Conservation (phyloP, 192 early-diverging fungal species). For the Coemansia sp. region DNA sequence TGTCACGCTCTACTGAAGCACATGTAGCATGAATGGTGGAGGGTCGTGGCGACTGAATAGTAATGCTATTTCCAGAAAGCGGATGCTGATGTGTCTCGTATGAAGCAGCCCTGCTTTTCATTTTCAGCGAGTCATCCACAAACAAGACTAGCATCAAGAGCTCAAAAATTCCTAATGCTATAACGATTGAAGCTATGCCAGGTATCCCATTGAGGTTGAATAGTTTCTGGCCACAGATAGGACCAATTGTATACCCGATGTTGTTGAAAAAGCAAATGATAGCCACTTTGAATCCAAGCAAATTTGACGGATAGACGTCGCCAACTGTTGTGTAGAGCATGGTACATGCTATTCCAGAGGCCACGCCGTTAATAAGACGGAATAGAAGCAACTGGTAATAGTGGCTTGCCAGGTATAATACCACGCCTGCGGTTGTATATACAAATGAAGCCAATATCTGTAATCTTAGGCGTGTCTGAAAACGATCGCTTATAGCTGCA, state of each 20-base stretch:
- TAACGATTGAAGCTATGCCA: conserved; percentile 18
- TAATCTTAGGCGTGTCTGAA: conserved; percentile 6
- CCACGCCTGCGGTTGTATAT: conserved; percentile 18
- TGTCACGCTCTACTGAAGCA: neutral
- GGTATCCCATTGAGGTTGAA: conserved; percentile 15
- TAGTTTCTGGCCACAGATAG: conserved; percentile 24
- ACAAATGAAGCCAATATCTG: conserved; percentile 16
- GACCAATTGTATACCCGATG: conserved; percentile 32
- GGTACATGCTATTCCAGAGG: conserved; percentile 24
- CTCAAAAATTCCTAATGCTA: conserved; percentile 25
- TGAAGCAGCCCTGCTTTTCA: neutral
- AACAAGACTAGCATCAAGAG: conserved; percentile 7
- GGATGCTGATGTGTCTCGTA: neutral
- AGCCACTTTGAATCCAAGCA: conserved; percentile 35
- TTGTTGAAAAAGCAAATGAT: conserved; percentile 30
- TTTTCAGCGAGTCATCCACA: conserved; percentile 24
- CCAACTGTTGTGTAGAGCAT: conserved; percentile 31
- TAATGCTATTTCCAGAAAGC: neutral
- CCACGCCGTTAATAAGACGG: conserved; percentile 23
- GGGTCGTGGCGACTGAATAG: neutral
- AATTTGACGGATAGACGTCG: conserved; percentile 29
- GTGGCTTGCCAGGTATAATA: conserved; percentile 17
- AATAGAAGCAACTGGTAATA: conserved; percentile 34
- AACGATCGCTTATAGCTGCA: conserved; percentile 17
- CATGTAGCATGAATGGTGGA: neutral